A percentile compares a stretch with the other conserved stretches of the same genome.
Evolutionary conservation across 495 filamentous ascomycete genomes (phyloP).

Genomic region (Astrocystis sublimbata): DNA sequence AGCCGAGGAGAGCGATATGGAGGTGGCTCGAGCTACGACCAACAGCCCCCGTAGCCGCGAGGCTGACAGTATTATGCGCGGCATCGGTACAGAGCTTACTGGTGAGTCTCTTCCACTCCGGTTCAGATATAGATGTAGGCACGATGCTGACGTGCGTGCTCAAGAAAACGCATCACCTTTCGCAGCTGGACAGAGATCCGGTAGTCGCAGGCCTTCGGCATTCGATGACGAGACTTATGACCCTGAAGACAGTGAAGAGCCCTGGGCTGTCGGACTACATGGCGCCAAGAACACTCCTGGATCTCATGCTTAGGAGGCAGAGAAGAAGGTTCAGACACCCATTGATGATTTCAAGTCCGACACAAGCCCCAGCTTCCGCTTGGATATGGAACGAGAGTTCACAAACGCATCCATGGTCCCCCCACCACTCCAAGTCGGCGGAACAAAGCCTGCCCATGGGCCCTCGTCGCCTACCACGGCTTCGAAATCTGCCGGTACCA

Average conservation of each 20-base stretch:
- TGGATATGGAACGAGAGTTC: not conserved
- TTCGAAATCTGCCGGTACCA: not conserved
- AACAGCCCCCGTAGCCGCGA: not conserved
- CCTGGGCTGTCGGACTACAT: not conserved
- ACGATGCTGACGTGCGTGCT: not conserved
- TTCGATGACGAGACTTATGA: not conserved
- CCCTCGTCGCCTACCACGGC: not conserved
- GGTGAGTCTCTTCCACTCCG: not conserved
- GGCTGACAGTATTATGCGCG: not conserved
- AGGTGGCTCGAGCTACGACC: too few relatives aligned
- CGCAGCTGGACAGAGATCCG: not conserved
- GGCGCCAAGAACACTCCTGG: not conserved
- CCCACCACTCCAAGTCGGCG: not conserved
- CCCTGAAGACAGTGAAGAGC: not conserved
- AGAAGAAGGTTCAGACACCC: not conserved
- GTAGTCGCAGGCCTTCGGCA: not conserved
- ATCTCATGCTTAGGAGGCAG: not conserved
- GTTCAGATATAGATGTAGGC: not conserved
- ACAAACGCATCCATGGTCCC: slow-evolving; percentile 4
- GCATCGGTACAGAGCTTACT: not conserved
- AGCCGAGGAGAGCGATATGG: slow-evolving; percentile 1
- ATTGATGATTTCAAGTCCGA: not conserved
- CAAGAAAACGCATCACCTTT: not conserved
- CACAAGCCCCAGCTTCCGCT: too few relatives aligned
- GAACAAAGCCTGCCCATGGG: not conserved